Evolutionary conservation across 75 land plant species (phyloP), one percentile per base, ranked within the genome.

Genomic region (Cupressus sempervirens): DNA sequence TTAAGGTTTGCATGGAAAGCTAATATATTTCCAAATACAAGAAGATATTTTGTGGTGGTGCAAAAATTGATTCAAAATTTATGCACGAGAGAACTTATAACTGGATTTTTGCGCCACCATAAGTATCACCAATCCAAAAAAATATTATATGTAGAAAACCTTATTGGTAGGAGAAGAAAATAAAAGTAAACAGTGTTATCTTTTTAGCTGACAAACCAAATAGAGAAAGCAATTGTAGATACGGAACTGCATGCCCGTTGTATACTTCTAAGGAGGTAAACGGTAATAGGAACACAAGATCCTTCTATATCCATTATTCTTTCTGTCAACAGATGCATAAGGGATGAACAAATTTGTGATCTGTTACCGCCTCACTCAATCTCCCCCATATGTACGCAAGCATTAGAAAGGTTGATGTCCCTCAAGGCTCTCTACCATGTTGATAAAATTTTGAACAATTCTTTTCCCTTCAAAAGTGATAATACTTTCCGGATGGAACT

Each of bases 401-500:
- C 83, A 82, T 82, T 32, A 43, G 35, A n/a, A 52, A 82, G 23
- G 50, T 45, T 70, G 82, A 79, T 84, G 56, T 40, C 86, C 18
- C 46, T 89, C 91, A 29, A 67, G 30, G 65, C 35, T 79, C 38
- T 87, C 90, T 12, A 94, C 67, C 12, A 93, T 45, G 43, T 86
- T 92, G 77, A 94, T 38, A 68, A 96, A 96, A 85, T 96, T 96
- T 81, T 88, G 90, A 84, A 97, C 94, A 38, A 97, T 94, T 40
- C 81, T 86, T 88, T 87, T 97, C 32, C 99, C 99, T 86, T 96
- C 93, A 53, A 76, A 83, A 13, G 98, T 94, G 20, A 93, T 91
- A 40, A 97, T 96, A 86, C 99, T 97, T 85, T 97, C 99, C 20
- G 99, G 99, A 86, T 97, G 99, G 72, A 97, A 97, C 86, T 97